Conservation (phyloP, 768 basidiomycete species). For the Jaapia argillacea region DNA sequence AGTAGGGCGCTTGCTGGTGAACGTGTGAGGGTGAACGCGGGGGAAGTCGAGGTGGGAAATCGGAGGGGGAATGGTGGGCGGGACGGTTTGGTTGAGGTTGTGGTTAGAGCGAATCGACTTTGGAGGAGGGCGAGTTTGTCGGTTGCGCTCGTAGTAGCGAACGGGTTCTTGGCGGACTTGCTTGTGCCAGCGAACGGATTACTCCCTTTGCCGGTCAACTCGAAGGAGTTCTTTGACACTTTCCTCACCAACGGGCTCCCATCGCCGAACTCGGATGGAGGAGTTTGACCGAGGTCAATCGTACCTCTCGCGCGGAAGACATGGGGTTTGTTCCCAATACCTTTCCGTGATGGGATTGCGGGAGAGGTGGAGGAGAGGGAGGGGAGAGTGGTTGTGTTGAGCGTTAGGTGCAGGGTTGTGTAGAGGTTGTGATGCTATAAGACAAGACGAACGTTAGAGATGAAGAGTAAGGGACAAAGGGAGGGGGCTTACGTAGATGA, state of each 20-base stretch:
- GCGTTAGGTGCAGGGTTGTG: slow-evolving; percentile 52
- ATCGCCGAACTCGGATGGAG: neutral
- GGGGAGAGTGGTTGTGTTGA: slow-evolving; percentile 42
- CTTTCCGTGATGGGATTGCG: too few species aligned
- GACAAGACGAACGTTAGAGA: neutral
- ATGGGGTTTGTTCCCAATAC: slow-evolving; percentile 49
- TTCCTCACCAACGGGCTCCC: neutral
- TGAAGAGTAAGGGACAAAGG: neutral
- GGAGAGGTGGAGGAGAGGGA: too few species aligned
- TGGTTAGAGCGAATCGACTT: too few species aligned
- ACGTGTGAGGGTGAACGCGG: too few species aligned
- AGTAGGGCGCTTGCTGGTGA: too few species aligned
- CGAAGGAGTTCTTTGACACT: neutral
- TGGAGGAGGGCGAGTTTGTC: too few species aligned
- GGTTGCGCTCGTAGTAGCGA: neutral
- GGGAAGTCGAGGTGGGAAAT: too few species aligned
- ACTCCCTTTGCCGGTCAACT: neutral
- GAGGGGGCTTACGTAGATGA: slow-evolving; percentile 47
- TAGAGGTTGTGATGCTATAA: slow-evolving; percentile 41
- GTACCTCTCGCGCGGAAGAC: slow-evolving; percentile 39
- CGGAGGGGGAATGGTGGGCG: too few species aligned
- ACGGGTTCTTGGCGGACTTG: neutral
- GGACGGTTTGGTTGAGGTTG: too few species aligned
- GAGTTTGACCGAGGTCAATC: slow-evolving; percentile 7
- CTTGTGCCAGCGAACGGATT: neutral